These are phyloP conservation scores for Pisolithus marmoratus DNA, from an alignment of 768 basidiomycete species.

Conservation along the genomic window DNA sequence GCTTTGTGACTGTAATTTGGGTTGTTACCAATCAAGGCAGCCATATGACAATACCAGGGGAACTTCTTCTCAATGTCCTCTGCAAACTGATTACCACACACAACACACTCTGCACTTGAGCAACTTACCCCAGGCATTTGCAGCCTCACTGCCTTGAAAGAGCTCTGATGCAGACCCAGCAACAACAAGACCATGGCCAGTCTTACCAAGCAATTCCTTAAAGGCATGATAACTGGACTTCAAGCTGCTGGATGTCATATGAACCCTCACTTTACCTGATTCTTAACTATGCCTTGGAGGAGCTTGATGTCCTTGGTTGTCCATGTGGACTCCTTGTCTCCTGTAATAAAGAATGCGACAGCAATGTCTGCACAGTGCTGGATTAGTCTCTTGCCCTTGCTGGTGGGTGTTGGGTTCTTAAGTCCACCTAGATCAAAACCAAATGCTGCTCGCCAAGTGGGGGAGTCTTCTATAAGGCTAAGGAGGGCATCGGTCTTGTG, in stretches of 20 bases:
- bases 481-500: conserved; percentile 15
- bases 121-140: conserved; percentile 5
- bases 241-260: not conserved
- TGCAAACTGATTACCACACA: not conserved
- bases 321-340: too few relatives aligned
- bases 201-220: conserved; percentile 1
- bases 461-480: conserved; percentile 15
- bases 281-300: too few relatives aligned
- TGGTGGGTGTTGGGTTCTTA: too few relatives aligned
- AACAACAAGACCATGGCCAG: conserved; percentile 6
- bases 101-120: not conserved
- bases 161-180: conserved; percentile 1
- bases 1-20: conserved; percentile 14
- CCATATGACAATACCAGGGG: conserved; percentile 21
- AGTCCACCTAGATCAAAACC: conserved; percentile 14
- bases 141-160: not conserved
- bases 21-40: conserved; percentile 14
- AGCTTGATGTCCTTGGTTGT: too few relatives aligned
- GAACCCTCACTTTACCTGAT: too few relatives aligned
- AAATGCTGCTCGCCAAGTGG: conserved; percentile 13
- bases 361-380: too few relatives aligned
- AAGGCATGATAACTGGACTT: not conserved
- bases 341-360: too few relatives aligned
- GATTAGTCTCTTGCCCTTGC: too few relatives aligned
- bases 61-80: conserved; percentile 18